Base-by-base conservation (phyloP, 169 alveolate species). In the Perkinsus marinus region DNA sequence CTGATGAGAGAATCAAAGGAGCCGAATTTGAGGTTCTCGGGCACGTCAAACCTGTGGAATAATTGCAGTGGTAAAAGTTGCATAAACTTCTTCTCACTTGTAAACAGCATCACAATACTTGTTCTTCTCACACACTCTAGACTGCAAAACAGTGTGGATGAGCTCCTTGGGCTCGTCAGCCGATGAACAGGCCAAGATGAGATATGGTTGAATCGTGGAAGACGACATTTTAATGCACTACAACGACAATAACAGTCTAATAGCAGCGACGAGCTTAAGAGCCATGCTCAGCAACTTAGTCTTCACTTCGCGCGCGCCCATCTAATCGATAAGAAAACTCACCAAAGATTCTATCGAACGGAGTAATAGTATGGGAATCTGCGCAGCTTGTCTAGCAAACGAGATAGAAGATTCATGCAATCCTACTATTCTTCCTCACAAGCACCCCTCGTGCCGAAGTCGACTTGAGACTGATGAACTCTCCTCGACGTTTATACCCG, bases 11-110 rank as follows among this genome's bases (percentile, higher is more conserved):
- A 93, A 79, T 94, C 98, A 89, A 93, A 93, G 19, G 96, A 91
- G n/a, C 96, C 96, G 43, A 96, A 94, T 91, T 95, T 95, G 41
- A 95, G 93, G 36, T 92, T 91, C 91, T 93, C 92, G n/a, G 96
- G 96, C 90, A 94, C 93, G 39, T 94, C 95, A 91, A 95, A 91
- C 46, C 94, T 94, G 79, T 0, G 3, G 34, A 16, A 57, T 13
- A 26, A 57, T 41, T 41, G 46, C 46, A 41, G 19, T 3, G 10
- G 46, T 41, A 41, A 41, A 41, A 41, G 46, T 41, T 6, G 46
- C 46, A 41, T 41, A 41, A 41, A 41, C 34, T 57, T 7, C 26
- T 30, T 19, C 79, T 57, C 22, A 57, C 79, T 57, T 57, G 79
- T 57, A 57, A 57, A 57, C 79, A 57, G 79, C 79, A 57, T 57